Evolutionary conservation across 1,139 yeast species (phyloP).

Genomic region (Yamadazyma sp.): DNA sequence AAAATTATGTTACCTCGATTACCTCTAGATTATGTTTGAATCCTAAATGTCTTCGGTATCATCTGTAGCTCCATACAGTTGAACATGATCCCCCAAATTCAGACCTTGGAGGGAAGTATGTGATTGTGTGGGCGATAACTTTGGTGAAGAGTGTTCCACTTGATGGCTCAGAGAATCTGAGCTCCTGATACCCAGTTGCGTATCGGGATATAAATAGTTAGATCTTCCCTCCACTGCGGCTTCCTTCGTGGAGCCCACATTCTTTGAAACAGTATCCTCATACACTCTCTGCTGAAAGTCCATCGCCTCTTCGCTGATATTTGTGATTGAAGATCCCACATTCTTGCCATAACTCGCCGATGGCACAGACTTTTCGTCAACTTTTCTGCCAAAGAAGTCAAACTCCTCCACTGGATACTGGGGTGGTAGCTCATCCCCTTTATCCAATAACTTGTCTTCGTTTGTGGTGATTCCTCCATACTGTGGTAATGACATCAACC

Average conservation of each 20-base stretch:
- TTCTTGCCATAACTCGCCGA: not conserved
- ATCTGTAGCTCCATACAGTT: conserved; percentile 1
- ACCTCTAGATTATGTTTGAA: not conserved
- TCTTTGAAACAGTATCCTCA: conserved; percentile 17
- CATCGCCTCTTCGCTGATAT: conserved; percentile 43
- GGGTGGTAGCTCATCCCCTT: conserved; percentile 76
- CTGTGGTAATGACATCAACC: conserved; percentile 45
- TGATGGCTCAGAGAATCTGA: too few relatives aligned
- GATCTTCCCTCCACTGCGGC: conserved; percentile 1
- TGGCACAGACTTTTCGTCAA: conserved; percentile 17
- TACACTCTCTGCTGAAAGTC: conserved; percentile 38
- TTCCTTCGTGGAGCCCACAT: conserved; percentile 4
- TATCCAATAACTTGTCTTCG: conserved; percentile 55
- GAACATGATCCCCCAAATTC: not conserved
- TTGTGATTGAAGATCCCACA: conserved; percentile 20
- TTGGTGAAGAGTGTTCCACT: too few relatives aligned
- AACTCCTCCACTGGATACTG: conserved; percentile 61
- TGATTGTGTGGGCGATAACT: too few relatives aligned
- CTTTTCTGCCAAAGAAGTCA: conserved; percentile 56
- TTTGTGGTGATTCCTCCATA: conserved; percentile 18
- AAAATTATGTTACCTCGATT: not conserved
- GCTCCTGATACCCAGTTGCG: too few relatives aligned
- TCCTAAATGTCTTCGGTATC: not conserved
- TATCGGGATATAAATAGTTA: not conserved
- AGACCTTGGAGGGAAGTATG: too few relatives aligned